Evolutionary conservation across 305 asterid genomes (phyloP), one percentile per base, ranked within the genome.

Genomic region (Fraxinus baroniana): DNA sequence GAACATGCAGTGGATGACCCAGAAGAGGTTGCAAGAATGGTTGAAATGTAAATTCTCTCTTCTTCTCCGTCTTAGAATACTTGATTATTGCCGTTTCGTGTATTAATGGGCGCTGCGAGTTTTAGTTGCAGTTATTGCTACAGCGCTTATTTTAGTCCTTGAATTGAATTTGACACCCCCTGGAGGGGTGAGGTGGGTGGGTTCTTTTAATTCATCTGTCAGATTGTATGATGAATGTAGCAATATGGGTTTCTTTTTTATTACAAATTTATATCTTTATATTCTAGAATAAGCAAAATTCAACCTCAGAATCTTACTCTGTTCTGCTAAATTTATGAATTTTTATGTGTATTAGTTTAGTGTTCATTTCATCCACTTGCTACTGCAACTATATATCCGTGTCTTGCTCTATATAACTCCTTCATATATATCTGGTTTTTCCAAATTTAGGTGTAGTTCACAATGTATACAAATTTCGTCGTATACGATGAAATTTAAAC

Each of bases 11-110:
- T 87, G 78, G 89, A 85, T 64, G 82, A 88, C 74, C 91, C 93
- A 44, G 91, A 90, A 80, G 87, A 85, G 62, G 80, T 88, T 81
- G 91, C 87, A 18, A 88, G 94, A 84, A 87, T 91, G 97, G 98
- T 95, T 77, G 94, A 87, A 77, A 91, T 88, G 99, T 95, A 85
- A 57, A 41, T 39, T 57, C 8, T 66, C n/a, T 24, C 1, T 28
- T 4, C 24, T 46, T 80, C 18, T 49, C 60, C 80, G 76, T 83
- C 37, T 33, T 18, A 52, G 80, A 80, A 36, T 71, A 79, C 77
- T 46, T 74, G 75, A 73, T 30, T 80, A 33, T n/a, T n/a, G 74
- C 75, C 32, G 60, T 78, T 30, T 62, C 76, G 41, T 70, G 88
- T 87, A 84, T 86, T 86, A 81, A 86, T 28, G 32, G 84, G 83